Conservation (phyloP, 2,329 filamentous ascomycete genomes). For the Arthroderma sp. region DNA sequence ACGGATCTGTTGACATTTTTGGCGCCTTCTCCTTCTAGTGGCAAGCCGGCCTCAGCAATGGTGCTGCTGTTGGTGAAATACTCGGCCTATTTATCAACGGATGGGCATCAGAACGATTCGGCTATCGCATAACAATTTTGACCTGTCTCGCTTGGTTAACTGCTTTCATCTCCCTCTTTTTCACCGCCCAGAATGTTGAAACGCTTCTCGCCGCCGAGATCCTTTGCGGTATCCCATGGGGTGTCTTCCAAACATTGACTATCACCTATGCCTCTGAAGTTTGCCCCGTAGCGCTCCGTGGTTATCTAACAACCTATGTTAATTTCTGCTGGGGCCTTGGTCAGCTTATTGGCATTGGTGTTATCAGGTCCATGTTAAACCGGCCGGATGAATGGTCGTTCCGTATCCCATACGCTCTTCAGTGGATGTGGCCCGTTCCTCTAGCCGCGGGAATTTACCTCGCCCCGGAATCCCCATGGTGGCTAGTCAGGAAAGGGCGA, state of each 20-base stretch:
- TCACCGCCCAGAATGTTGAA: slow-evolving; percentile 37
- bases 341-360: slow-evolving; percentile 39
- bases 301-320: slow-evolving; percentile 35
- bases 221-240: slow-evolving; percentile 39
- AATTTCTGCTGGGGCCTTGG: slow-evolving; percentile 37
- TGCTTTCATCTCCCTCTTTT: slow-evolving; percentile 38
- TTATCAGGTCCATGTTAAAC: slow-evolving; percentile 36
- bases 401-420: slow-evolving; percentile 38
- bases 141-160: slow-evolving; percentile 33
- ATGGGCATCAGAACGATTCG: slow-evolving; percentile 38
- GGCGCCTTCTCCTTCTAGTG: slow-evolving; percentile 19
- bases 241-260: slow-evolving; percentile 38
- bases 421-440: slow-evolving; percentile 43
- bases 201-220: slow-evolving; percentile 38
- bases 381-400: slow-evolving; percentile 39
- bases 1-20: slow-evolving; percentile 7
- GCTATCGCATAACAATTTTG: slow-evolving; percentile 40
- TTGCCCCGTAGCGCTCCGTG: slow-evolving; percentile 33
- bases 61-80: slow-evolving; percentile 33
- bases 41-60: slow-evolving; percentile 35
- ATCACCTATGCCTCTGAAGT: slow-evolving; percentile 36
- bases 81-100: slow-evolving; percentile 41
- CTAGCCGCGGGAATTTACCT: slow-evolving; percentile 35
- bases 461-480: slow-evolving; percentile 40
- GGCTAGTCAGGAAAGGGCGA: slow-evolving; percentile 35